A percentile compares a stretch with the other conserved stretches of the same genome.
These are phyloP conservation scores for Theileria parva DNA, from an alignment of 169 alveolate genomes.

Conservation along the genomic window DNA sequence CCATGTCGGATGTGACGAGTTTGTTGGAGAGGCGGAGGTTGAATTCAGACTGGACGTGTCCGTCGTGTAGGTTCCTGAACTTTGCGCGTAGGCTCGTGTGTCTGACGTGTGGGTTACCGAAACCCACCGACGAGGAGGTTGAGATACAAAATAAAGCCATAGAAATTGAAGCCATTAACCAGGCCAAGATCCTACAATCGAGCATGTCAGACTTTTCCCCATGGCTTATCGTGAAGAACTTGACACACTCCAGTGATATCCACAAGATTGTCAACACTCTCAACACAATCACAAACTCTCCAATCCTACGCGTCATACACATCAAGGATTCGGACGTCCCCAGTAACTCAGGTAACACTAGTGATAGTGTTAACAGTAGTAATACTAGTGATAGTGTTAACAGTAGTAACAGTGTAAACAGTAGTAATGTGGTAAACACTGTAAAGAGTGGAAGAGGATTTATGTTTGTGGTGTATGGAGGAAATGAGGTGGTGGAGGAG, in stretches of 20 bases:
- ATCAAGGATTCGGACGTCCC: constrained; percentile 45
- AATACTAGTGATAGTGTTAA: not conserved
- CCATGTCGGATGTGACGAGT: constrained; percentile 20
- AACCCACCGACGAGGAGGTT: constrained; percentile 49
- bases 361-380: not conserved
- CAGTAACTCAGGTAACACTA: too few species aligned
- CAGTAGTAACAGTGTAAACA: not conserved
- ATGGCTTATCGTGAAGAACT: constrained; percentile 53
- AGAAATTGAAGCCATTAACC: constrained; percentile 33
- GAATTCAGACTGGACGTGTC: constrained; percentile 75
- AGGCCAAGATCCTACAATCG: constrained; percentile 42
- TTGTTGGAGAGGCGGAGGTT: constrained; percentile 21
- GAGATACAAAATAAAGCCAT: constrained; percentile 48
- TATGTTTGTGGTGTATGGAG: constrained; percentile 43
- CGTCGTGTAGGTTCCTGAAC: constrained; percentile 73
- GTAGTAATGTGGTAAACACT: constrained; percentile 21
- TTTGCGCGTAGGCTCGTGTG: constrained; percentile 65
- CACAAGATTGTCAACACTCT: constrained; percentile 25
- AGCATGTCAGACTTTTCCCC: constrained; percentile 55
- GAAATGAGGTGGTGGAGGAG: constrained; percentile 7
- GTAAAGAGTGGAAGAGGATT: constrained; percentile 23
- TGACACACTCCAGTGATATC: constrained; percentile 46
- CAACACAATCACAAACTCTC: constrained; percentile 26
- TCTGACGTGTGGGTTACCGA: constrained; percentile 39
- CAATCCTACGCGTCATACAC: constrained; percentile 39